Conservation (phyloP, 805 yeast genomes). For the Saturnispora hagleri region DNA sequence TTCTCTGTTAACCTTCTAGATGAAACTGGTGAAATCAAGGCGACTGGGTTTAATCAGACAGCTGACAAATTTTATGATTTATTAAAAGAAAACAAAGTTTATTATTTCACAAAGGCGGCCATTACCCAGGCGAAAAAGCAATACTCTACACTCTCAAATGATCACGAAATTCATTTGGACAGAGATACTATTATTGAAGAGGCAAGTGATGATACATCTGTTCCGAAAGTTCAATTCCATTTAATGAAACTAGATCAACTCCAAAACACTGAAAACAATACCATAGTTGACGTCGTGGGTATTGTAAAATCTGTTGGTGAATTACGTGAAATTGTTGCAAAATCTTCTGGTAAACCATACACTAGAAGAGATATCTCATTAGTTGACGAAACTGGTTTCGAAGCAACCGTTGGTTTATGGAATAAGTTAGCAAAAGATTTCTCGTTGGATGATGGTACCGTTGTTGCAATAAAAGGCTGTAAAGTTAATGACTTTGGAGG, state of each 20-base stretch:
- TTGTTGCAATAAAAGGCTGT: slow-evolving; percentile 88
- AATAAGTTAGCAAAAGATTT: slow-evolving; percentile 79
- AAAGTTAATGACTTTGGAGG: slow-evolving; percentile 86
- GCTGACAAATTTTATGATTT: slow-evolving; percentile 72
- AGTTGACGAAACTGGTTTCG: slow-evolving; percentile 76
- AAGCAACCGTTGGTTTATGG: slow-evolving; percentile 82
- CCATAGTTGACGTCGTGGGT: slow-evolving; percentile 78
- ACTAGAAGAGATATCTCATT: slow-evolving; percentile 83
- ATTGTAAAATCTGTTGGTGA: slow-evolving; percentile 72
- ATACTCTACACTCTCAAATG: slow-evolving; percentile 75
- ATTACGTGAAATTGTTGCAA: slow-evolving; percentile 70
- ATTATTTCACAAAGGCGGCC: slow-evolving; percentile 72
- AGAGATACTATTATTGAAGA: slow-evolving; percentile 69
- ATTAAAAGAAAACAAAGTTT: slow-evolving; percentile 83
- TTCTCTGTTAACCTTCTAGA: slow-evolving; percentile 84
- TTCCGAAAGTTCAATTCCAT: slow-evolving; percentile 73
- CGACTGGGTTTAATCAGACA: slow-evolving; percentile 84
- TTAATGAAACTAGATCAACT: slow-evolving; percentile 63
- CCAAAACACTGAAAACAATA: slow-evolving; percentile 57
- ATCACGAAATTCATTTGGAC: slow-evolving; percentile 78
- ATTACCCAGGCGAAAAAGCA: slow-evolving; percentile 79
- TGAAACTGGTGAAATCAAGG: slow-evolving; percentile 92
- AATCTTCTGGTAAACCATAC: slow-evolving; percentile 80
- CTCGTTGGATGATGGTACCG: slow-evolving; percentile 61
- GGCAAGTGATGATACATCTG: slow-evolving; percentile 46